Percentiles rank a stretch among this genome's conserved stretches.
Evolutionary conservation across 2,329 filamentous ascomycete genomes (phyloP).

Genomic region (Curvularia spicifera): DNA sequence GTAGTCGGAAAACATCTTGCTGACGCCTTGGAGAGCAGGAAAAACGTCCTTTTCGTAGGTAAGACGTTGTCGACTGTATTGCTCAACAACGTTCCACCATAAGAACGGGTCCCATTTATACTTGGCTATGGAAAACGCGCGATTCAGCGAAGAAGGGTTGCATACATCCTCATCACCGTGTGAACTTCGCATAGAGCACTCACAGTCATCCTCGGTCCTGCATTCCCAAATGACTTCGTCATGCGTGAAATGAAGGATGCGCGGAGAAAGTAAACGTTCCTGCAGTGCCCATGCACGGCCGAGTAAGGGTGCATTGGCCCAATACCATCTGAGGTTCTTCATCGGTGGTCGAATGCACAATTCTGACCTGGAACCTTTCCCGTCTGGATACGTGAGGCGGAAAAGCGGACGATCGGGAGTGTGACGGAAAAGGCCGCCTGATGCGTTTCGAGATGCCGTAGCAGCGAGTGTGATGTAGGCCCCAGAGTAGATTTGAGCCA

Average conservation of each 20-base stretch:
- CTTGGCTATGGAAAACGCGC: not conserved
- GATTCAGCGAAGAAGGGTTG: not conserved
- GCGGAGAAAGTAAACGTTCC: conserved; percentile 10
- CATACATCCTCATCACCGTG: not conserved
- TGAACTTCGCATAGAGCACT: not conserved
- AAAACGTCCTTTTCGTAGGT: conserved; percentile 6
- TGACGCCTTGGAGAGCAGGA: conserved; percentile 11
- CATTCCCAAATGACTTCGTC: conserved; percentile 15
- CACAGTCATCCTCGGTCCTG: not conserved
- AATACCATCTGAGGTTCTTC: not conserved
- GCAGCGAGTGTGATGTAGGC: conserved; percentile 21
- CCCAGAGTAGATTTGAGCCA: conserved; percentile 25
- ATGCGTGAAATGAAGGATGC: conserved; percentile 6
- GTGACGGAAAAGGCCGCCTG: conserved; percentile 9
- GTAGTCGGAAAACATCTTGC: not conserved
- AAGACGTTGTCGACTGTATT: not conserved
- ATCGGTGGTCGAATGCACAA: not conserved
- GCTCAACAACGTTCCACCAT: not conserved
- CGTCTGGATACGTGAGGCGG: conserved; percentile 1
- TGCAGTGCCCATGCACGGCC: conserved; percentile 9
- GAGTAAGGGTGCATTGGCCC: conserved; percentile 1
- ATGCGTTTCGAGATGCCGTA: conserved; percentile 1
- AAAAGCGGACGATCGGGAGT: not conserved
- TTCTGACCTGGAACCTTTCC: not conserved
- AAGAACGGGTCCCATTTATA: too few species aligned